Base-by-base conservation (phyloP, 2,329 filamentous ascomycete species). In the Epicoccum nigrum region DNA sequence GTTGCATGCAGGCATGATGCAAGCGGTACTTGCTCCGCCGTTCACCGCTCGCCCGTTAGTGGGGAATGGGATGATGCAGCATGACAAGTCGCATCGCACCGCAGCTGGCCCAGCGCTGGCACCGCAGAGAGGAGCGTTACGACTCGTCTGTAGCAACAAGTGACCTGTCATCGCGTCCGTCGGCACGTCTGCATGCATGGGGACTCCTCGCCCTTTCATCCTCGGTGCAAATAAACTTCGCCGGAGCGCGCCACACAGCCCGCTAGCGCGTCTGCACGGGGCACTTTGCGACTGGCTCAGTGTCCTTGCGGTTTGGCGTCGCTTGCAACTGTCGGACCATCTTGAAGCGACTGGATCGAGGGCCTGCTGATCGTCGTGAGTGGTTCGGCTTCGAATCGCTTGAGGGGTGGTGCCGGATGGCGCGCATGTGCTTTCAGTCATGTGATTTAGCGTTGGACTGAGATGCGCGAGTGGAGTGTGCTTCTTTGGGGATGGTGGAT, bases 201-300 rank as follows among this genome's bases (percentile, higher is more conserved):
- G 19, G 11, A 32, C 42, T 20, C 13, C 28, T 25, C 32, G 49
- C 34, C 35, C 21, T 28, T 38, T 34, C 21, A 46, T 52, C 49
- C 32, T 51, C 40, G 33, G 49, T 52, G 49, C 38, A 47, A 44
- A 52, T 52, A 52, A 52, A 52, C 43, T 47, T 52, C 38, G 49
- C 43, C 43, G 49, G 43, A 32, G 49, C 15, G 28, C 49, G 43
- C 43, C 49, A 52, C 49, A 46, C 49, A 44, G 43, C 21, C 17
- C 33, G 28, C 49, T 52, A 52, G 23, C 4, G 4, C 2, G 8
- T n/a, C 27, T 5, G 40, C 34, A 45, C 40, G 41, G 40, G 34
- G 13, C 41, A 17, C 40, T 43, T n/a, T 34, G 20, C 35, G 47
- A 40, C 34, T 5, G 7, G 35, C 4, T 17, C 37, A 45, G 23